phyloP scores from a whole-genome alignment of 2,329 filamentous ascomycete genomes.

The Aspergillus glaucus region DNA sequence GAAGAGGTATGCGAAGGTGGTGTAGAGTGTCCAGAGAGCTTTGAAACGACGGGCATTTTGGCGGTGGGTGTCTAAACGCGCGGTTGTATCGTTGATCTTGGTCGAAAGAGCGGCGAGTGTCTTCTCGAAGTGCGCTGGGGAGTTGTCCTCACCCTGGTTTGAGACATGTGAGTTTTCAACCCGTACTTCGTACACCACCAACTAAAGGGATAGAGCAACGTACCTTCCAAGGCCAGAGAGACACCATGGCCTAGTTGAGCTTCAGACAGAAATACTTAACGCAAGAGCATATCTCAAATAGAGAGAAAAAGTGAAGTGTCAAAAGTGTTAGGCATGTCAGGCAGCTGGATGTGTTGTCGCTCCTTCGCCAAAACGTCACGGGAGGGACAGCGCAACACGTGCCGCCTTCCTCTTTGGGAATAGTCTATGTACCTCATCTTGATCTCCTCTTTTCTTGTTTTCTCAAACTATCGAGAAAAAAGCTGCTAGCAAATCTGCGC shows the following conservation, averaged over 20 bases:
- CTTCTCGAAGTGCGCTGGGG: conserved; percentile 90
- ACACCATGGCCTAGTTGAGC: conserved; percentile 57
- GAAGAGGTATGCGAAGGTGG: conserved; percentile 82
- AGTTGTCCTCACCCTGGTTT: conserved; percentile 65
- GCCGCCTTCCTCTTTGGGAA: neutral
- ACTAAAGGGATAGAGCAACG: conserved; percentile 16
- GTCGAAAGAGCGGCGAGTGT: conserved; percentile 71
- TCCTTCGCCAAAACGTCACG: neutral
- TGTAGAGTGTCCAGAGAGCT: conserved; percentile 84
- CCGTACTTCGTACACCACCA: neutral
- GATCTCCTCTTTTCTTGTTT: neutral
- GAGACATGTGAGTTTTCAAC: neutral
- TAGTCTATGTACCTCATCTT: neutral
- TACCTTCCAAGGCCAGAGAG: conserved; percentile 80
- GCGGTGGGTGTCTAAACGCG: conserved; percentile 66
- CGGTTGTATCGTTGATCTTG: conserved; percentile 72
- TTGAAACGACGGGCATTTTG: conserved; percentile 69
- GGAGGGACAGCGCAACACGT: neutral
- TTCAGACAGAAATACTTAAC: neutral
- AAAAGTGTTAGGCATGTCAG: no score
- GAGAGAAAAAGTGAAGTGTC: neutral
- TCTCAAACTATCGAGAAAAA: no score
- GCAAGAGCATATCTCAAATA: neutral
- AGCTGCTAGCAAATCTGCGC: no score
- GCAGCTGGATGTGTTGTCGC: neutral